Evolutionary conservation across 73 alveolate species (phyloP).

Genomic region (Halteria grandinella): DNA sequence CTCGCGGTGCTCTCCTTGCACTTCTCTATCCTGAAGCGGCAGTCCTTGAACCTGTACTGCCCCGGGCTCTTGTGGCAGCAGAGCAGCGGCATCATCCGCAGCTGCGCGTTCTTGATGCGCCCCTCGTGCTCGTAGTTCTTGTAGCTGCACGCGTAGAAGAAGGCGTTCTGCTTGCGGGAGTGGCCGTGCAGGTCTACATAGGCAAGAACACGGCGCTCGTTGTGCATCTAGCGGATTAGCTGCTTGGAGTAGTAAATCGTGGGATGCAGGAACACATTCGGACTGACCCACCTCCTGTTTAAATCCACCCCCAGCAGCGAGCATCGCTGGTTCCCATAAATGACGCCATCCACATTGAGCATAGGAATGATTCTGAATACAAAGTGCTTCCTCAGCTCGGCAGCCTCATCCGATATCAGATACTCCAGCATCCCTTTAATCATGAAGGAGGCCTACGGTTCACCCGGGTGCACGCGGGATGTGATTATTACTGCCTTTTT

Average conservation of each 20-base stretch:
- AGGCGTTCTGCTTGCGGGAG: slow-evolving; percentile 83
- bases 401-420: slow-evolving; percentile 82
- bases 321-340: slow-evolving; percentile 85
- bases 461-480: slow-evolving; percentile 90
- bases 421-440: slow-evolving; percentile 78
- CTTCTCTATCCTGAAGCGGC: slow-evolving; percentile 62
- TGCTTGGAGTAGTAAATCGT: slow-evolving; percentile 77
- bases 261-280: slow-evolving; percentile 78
- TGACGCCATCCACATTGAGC: slow-evolving; percentile 91
- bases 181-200: slow-evolving; percentile 88
- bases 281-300: slow-evolving; percentile 85
- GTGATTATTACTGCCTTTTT: slow-evolving; percentile 82
- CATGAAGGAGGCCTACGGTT: slow-evolving; percentile 83
- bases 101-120: slow-evolving; percentile 57
- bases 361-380: slow-evolving; percentile 81
- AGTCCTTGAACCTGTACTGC: slow-evolving; percentile 37
- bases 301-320: slow-evolving; percentile 88
- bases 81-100: slow-evolving; percentile 56
- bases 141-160: slow-evolving; percentile 71
- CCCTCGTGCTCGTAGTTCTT: slow-evolving; percentile 59
- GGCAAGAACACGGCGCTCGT: slow-evolving; percentile 77
- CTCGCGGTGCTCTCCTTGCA: slow-evolving; percentile 65
- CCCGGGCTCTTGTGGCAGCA: slow-evolving; percentile 53
- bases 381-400: slow-evolving; percentile 75
- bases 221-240: slow-evolving; percentile 71